Conservation (phyloP, 2,329 filamentous ascomycete species). For the Calonectria fujianensis region DNA sequence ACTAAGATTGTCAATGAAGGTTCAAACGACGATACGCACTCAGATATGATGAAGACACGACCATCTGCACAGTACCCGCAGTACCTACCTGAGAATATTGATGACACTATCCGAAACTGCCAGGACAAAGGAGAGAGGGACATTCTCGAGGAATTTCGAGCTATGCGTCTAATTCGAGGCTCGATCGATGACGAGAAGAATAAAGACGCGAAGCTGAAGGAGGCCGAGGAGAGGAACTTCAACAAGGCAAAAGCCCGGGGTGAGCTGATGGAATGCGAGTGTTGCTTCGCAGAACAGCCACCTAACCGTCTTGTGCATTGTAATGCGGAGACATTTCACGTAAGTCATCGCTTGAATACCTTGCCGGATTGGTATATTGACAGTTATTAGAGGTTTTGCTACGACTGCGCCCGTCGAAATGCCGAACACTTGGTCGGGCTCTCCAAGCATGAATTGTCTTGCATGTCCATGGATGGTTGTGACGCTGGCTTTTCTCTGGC, state of each 20-base stretch:
- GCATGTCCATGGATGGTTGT: conserved; percentile 83
- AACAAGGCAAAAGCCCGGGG: conserved; percentile 67
- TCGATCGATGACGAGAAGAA: conserved; percentile 51
- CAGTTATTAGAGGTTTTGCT: conserved; percentile 77
- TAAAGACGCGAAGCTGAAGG: conserved; percentile 56
- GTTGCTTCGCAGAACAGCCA: conserved; percentile 82
- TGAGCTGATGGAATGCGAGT: conserved; percentile 79
- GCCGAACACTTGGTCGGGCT: conserved; percentile 82
- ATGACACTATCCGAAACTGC: conserved; percentile 29
- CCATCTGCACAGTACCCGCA: neutral
- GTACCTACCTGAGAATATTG: conserved; percentile 40
- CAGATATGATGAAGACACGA: conserved; percentile 40
- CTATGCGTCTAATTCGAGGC: conserved; percentile 41
- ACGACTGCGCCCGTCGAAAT: conserved; percentile 77
- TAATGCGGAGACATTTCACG: conserved; percentile 72
- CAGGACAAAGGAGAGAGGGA: conserved; percentile 28
- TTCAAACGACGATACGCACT: conserved; percentile 1
- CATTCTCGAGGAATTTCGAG: conserved; percentile 49
- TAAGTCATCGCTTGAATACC: conserved; percentile 48
- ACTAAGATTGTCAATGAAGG: conserved; percentile 26
- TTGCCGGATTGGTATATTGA: conserved; percentile 37
- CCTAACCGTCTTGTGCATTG: conserved; percentile 83
- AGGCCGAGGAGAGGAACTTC: conserved; percentile 63
- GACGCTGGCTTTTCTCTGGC: conserved; percentile 73
- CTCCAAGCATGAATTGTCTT: conserved; percentile 80